Conservation (phyloP, 441 rosid species). For the Gossypium armourianum region DNA sequence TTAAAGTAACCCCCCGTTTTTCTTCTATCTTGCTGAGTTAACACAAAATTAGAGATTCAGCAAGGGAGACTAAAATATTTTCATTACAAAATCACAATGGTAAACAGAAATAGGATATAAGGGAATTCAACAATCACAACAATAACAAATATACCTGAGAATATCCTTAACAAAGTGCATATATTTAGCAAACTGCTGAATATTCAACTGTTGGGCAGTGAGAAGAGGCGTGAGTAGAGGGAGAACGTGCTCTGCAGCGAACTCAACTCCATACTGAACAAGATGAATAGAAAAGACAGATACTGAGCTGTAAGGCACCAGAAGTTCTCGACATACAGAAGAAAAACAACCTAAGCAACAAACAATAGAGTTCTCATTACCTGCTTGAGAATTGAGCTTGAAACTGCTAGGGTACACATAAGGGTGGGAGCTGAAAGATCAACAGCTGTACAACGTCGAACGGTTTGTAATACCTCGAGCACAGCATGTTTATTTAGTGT, state of each 20-base stretch:
- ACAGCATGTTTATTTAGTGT: constrained; percentile 65
- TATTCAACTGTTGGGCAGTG: constrained; percentile 70
- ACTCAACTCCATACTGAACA: constrained; percentile 68
- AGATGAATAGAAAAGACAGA: constrained; percentile 13
- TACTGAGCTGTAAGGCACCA: constrained; percentile 14
- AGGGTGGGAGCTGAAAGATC: constrained; percentile 90
- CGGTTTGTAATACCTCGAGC: constrained; percentile 64
- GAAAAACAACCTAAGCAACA: constrained; percentile 8
- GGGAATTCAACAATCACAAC: background rate
- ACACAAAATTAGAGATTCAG: background rate
- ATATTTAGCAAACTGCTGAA: constrained; percentile 82
- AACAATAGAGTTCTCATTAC: constrained; percentile 24
- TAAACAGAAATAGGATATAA: background rate
- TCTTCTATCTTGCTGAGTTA: constrained; percentile 73
- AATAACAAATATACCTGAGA: constrained; percentile 43
- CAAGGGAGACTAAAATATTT: background rate
- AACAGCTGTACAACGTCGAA: constrained; percentile 85
- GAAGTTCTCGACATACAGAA: background rate
- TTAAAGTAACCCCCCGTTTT: constrained; percentile 69
- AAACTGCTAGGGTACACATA: constrained; percentile 84
- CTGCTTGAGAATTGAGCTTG: constrained; percentile 83
- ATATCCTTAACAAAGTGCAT: constrained; percentile 79
- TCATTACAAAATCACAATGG: background rate
- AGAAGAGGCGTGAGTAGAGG: constrained; percentile 70
- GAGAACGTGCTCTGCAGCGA: constrained; percentile 66